Evolutionary conservation across 2,329 filamentous ascomycete genomes (phyloP), one percentile per base, ranked within the genome.

Genomic region (Coleophoma cylindrospora): DNA sequence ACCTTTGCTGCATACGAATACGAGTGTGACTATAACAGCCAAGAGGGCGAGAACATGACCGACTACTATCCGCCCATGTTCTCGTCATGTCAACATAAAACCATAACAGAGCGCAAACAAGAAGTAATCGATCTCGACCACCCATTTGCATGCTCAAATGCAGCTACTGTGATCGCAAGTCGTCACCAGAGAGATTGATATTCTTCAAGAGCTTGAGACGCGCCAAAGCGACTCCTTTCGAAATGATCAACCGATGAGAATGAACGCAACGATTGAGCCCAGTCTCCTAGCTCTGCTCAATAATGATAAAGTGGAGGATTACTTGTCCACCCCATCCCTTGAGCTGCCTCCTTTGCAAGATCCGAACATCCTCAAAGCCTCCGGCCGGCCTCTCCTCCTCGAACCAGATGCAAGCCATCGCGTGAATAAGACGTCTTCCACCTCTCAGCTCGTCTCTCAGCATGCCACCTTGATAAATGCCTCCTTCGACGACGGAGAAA

Each of bases 241-340:
- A 45, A 37, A 49, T 51, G 50, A 44, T 43, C 37, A 46, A 41
- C 13, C 34, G 34, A n/a, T 19, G 36, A 54, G 48, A 47, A 64
- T 64, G 61, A 58, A 61, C 53, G 56, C 55, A 40, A 84, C 80
- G 63, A 84, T 84, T 69, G 81, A 85, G 74, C 81, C 81, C 63
- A 79, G 81, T 63, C 73, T 85, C 57, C 85, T 84, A 64, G 80
- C 84, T 65, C 69, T 84, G 57, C 72, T 84, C 61, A 84, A 84
- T 66, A 76, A 81, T 61, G 74, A 73, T 45, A 72, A 71, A 40
- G 71, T 72, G 54, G 53, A 59, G 40, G 40, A 48, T 13, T 54
- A 52, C 41, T 36, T 48, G 14, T 37, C 73, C 9, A 47, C 59
- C 43, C 59, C 71, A 68, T 59, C 72, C 54, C 68, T 74, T 60